Evolutionary conservation across 768 basidiomycete species (phyloP).

Genomic region (Calocybe gangraenosa): DNA sequence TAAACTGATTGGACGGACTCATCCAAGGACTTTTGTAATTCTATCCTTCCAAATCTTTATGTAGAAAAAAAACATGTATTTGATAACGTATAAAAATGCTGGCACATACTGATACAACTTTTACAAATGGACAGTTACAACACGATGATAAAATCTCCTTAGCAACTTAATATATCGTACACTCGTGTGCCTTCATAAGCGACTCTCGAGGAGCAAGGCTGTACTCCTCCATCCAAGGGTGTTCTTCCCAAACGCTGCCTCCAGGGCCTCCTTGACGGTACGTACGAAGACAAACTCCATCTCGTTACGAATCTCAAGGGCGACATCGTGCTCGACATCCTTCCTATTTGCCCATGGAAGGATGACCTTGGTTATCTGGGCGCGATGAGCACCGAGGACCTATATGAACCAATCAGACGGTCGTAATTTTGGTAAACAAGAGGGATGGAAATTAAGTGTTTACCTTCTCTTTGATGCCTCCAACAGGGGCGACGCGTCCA

Average conservation of each 20-base stretch:
- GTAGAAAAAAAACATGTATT: neutral
- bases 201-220: conserved; percentile 30
- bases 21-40: neutral
- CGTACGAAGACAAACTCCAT: conserved; percentile 83
- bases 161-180: neutral
- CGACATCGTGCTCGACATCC: conserved; percentile 84
- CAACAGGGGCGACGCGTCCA: conserved; percentile 78
- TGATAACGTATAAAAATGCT: conserved; percentile 4
- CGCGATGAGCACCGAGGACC: conserved; percentile 85
- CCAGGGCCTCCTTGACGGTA: conserved; percentile 74
- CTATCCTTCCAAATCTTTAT: neutral
- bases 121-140: neutral
- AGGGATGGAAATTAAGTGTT: neutral
- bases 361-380: conserved; percentile 78
- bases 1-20: conserved; percentile 1
- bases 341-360: conserved; percentile 82
- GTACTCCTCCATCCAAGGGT: conserved; percentile 61
- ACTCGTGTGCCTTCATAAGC: conserved; percentile 18
- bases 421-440: neutral
- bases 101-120: conserved; percentile 8
- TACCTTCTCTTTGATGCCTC: conserved; percentile 87
- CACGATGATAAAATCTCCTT: neutral
- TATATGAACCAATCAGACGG: conserved; percentile 12
- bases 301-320: conserved; percentile 63
- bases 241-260: conserved; percentile 77